Conservation (phyloP, 2,329 filamentous ascomycete species). For the Exserohilum rostratum region DNA sequence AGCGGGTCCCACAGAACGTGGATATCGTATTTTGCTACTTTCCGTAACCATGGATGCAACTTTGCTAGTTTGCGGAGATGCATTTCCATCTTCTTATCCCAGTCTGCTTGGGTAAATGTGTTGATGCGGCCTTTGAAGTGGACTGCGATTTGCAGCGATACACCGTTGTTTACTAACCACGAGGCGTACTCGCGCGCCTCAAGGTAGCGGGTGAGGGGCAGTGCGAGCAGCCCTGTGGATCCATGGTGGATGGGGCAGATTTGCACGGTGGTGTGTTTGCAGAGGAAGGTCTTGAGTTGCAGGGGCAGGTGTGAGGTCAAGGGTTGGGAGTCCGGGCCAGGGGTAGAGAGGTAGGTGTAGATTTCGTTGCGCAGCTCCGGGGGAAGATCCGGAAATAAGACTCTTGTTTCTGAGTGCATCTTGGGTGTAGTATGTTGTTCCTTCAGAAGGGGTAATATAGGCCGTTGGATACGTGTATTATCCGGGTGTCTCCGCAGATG, state of each 20-base stretch:
- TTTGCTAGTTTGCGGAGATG: conserved; percentile 34
- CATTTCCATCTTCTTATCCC: conserved; percentile 31
- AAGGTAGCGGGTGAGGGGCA: conserved; percentile 21
- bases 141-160: conserved; percentile 29
- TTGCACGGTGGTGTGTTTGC: conserved; percentile 32
- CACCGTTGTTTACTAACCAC: conserved; percentile 27
- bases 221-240: conserved; percentile 26
- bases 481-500: too few species aligned
- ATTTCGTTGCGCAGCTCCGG: conserved; percentile 41
- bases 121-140: conserved; percentile 35
- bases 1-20: conserved; percentile 32
- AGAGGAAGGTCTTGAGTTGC: conserved; percentile 29
- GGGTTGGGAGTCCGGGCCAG: not conserved
- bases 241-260: conserved; percentile 34
- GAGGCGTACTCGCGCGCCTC: conserved; percentile 37
- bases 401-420: conserved; percentile 10
- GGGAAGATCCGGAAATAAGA: conserved; percentile 34
- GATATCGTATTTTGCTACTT: conserved; percentile 31
- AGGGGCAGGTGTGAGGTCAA: conserved; percentile 26
- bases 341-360: conserved; percentile 28
- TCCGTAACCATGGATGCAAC: conserved; percentile 31
- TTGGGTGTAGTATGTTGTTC: not conserved
- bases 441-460: too few species aligned
- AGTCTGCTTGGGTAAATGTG: conserved; percentile 35
- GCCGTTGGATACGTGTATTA: not conserved